phyloP scores from a whole-genome alignment of 139 green algal genomes.

The Chlorella sp. region DNA sequence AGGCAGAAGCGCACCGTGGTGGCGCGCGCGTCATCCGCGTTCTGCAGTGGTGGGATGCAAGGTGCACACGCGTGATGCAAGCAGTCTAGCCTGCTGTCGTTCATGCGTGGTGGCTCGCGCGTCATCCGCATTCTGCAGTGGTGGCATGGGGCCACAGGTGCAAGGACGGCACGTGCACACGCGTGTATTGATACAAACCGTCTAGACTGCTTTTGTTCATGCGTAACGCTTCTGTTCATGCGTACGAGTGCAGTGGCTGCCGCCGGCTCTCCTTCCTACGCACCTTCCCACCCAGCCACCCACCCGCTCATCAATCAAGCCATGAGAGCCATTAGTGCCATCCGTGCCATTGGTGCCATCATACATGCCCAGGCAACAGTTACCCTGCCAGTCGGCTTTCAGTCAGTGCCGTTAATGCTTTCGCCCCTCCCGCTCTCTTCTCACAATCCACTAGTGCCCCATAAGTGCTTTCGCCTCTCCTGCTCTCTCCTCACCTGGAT shows the following conservation, averaged over 20 bases:
- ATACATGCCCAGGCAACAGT: neutral
- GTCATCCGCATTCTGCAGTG: neutral
- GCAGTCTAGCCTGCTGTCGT: neutral
- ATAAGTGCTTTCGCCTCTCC: too few species aligned
- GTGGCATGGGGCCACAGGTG: neutral
- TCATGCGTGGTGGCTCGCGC: neutral
- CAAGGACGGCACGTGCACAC: too few species aligned
- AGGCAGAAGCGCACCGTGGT: constrained; percentile 47
- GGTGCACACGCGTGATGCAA: neutral
- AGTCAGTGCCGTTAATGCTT: neutral
- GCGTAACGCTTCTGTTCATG: too few species aligned
- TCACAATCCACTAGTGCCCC: too few species aligned
- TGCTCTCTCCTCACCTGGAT: constrained; percentile 53
- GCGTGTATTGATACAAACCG: too few species aligned
- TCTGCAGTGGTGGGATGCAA: constrained; percentile 27
- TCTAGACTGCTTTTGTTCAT: neutral
- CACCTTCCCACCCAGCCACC: too few species aligned
- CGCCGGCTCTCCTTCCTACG: too few species aligned
- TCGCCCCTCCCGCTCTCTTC: too few species aligned
- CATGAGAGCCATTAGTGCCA: neutral
- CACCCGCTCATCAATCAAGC: neutral
- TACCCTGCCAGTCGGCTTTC: neutral
- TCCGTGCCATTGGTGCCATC: neutral
- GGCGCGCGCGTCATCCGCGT: constrained; percentile 59
- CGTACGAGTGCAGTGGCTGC: too few species aligned